phyloP scores from a whole-genome alignment of 2,329 filamentous ascomycete species.

The Thelonectria blattea region DNA sequence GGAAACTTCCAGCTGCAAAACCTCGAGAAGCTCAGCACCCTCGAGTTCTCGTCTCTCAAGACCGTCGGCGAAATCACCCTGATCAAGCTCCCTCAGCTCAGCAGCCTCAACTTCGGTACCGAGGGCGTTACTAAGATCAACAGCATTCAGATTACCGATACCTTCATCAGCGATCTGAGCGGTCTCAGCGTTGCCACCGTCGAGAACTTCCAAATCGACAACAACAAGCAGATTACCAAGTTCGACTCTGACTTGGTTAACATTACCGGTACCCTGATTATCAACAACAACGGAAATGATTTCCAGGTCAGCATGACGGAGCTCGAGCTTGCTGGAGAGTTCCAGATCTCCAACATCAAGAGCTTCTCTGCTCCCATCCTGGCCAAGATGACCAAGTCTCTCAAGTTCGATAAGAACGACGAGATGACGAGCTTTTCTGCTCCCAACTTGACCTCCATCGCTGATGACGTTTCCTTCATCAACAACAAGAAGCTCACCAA shows the following conservation, averaged over 20 bases:
- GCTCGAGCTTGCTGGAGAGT: conserved; percentile 63
- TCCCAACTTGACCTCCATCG: conserved; percentile 74
- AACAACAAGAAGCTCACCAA: conserved; percentile 70
- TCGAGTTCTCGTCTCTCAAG: conserved; percentile 71
- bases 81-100: conserved; percentile 70
- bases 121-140: conserved; percentile 68
- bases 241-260: conserved; percentile 81
- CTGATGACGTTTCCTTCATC: conserved; percentile 63
- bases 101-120: conserved; percentile 55
- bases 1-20: conserved; percentile 73
- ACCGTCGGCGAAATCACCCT: conserved; percentile 72
- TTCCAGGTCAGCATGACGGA: conserved; percentile 78
- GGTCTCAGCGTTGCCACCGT: conserved; percentile 83
- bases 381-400: conserved; percentile 73
- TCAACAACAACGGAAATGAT: conserved; percentile 80
- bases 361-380: conserved; percentile 77
- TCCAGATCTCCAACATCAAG: conserved; percentile 75
- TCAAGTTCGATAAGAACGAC: conserved; percentile 82
- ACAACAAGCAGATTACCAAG: conserved; percentile 80
- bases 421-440: conserved; percentile 65
- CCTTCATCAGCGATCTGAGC: conserved; percentile 76
- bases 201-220: conserved; percentile 79
- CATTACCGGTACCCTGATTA: conserved; percentile 71
- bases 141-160: conserved; percentile 82
- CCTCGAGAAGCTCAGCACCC: conserved; percentile 70